Base-by-base conservation (phyloP, 768 basidiomycete genomes). In the Lactarius akahatsu region DNA sequence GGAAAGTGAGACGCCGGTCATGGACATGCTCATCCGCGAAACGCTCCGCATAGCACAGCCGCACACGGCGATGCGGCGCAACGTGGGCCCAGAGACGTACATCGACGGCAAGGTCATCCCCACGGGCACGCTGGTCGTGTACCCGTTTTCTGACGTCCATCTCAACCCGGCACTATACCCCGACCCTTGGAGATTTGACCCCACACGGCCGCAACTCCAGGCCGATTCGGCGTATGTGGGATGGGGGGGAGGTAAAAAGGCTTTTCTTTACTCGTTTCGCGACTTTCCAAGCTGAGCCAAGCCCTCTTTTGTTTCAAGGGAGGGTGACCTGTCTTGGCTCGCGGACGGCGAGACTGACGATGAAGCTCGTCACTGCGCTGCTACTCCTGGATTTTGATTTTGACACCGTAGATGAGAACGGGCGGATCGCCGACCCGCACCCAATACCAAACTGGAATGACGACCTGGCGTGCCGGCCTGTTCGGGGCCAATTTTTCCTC, bases 391-490 rank as follows among this genome's bases (percentile, higher is more conserved):
- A 85, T 34, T 89, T 86, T 73, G 83, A 83, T 67, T 83, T 86
- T 73, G 76, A 76, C 52, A 76, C 86, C 64, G 83, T 90, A 16
- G 85, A 90, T 72, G 75, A 75, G 41, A 73, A 69, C 32, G 90
- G 87, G 41, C 76, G 78, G 69, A 76, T 76, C 8, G 77, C 79
- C 7, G 74, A 75, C 61, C 74, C 77, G 28, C 76, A 80, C 11
- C 88, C 89, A 40, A 79, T 74, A 43, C 90, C 90, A 11, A 87
- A 92, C 72, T 91, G 90, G 90, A 91, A 92, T 75, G 89, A 91
- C 73, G 83, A 83, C 65, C 80, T 90, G 52, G 77, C 85, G 64
- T 90, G 89, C 75, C 83, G 86, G 54, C 89, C 89, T 6, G 79
- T 82, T 61, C 74, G 78, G 61, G 83, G 81, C 45, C 78, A 82